phyloP scores from a whole-genome alignment of 495 filamentous ascomycete species.

The Penicillium cinerascens region DNA sequence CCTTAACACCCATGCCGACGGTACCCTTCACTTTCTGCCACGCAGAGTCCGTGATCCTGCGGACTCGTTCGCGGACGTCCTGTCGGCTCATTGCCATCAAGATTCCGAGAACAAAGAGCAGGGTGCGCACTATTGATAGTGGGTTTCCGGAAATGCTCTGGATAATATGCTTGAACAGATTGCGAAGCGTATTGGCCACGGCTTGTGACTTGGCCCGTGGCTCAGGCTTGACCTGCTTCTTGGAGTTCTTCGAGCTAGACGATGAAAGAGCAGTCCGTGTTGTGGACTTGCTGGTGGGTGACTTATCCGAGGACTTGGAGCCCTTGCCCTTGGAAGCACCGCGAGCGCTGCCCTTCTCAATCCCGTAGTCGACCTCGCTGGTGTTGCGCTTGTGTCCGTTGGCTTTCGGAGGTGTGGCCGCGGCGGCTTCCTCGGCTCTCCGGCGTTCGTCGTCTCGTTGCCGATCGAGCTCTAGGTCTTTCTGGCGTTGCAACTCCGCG shows the following conservation, averaged over 20 bases:
- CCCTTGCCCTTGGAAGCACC: conserved; percentile 30
- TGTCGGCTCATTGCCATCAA: conserved; percentile 70
- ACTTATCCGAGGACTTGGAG: conserved; percentile 23
- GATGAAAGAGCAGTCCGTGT: conserved; percentile 32
- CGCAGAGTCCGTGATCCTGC: conserved; percentile 58
- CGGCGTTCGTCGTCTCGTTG: conserved; percentile 55
- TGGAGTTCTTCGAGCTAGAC: conserved; percentile 35
- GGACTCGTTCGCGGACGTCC: conserved; percentile 70
- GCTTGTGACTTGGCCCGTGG: conserved; percentile 30
- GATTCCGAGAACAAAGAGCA: conserved; percentile 81
- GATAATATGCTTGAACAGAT: conserved; percentile 59
- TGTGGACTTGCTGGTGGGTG: conserved; percentile 27
- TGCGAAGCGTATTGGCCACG: conserved; percentile 51
- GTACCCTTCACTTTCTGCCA: conserved; percentile 86
- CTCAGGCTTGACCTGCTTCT: conserved; percentile 38
- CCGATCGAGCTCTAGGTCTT: conserved; percentile 59
- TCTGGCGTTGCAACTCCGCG: conserved; percentile 54
- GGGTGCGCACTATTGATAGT: conserved; percentile 64
- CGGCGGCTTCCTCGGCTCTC: conserved; percentile 54
- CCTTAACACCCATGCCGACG: conserved; percentile 95
- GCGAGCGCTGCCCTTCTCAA: conserved; percentile 44
- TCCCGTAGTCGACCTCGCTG: conserved; percentile 53
- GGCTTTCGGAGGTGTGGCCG: conserved; percentile 36
- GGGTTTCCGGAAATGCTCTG: conserved; percentile 67
- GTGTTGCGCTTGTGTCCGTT: conserved; percentile 50